Evolutionary conservation across 2,329 filamentous ascomycete species (phyloP).

Genomic region (Drechslerella coelobrocha): DNA sequence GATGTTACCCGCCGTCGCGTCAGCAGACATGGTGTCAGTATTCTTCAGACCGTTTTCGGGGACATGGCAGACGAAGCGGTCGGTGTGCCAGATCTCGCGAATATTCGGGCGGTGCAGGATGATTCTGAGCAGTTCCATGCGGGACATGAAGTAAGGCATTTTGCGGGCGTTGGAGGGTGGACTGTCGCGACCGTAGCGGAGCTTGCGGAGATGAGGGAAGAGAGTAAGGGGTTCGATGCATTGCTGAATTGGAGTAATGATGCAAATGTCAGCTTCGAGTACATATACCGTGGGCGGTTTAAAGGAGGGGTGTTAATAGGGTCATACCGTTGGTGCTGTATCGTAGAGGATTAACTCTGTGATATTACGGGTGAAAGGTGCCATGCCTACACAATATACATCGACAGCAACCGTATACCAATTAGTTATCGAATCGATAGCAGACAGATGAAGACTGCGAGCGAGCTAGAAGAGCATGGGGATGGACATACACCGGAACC

Average conservation of each 20-base stretch:
- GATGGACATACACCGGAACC: neutral
- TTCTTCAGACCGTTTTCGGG: slow-evolving; percentile 1
- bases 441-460: too few species aligned
- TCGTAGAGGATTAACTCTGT: slow-evolving; percentile 3
- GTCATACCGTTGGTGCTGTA: slow-evolving; percentile 15
- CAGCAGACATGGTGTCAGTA: slow-evolving; percentile 15
- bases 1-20: slow-evolving; percentile 5
- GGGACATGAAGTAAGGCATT: slow-evolving; percentile 35
- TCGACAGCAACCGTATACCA: too few species aligned
- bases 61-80: slow-evolving; percentile 26
- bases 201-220: slow-evolving; percentile 19
- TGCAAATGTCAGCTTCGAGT: too few species aligned
- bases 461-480: neutral
- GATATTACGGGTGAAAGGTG: slow-evolving; percentile 18
- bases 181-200: slow-evolving; percentile 26
- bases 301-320: neutral
- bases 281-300: neutral
- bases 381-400: slow-evolving; percentile 5
- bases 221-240: slow-evolving; percentile 10
- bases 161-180: slow-evolving; percentile 13
- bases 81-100: slow-evolving; percentile 26
- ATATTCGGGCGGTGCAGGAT: neutral
- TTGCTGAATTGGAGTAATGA: neutral
- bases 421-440: too few species aligned
- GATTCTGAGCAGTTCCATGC: slow-evolving; percentile 22